A percentile compares a stretch with the other conserved stretches of the same genome.
Conservation (phyloP, 2,329 filamentous ascomycete species). For the Colletotrichum tofieldiae region DNA sequence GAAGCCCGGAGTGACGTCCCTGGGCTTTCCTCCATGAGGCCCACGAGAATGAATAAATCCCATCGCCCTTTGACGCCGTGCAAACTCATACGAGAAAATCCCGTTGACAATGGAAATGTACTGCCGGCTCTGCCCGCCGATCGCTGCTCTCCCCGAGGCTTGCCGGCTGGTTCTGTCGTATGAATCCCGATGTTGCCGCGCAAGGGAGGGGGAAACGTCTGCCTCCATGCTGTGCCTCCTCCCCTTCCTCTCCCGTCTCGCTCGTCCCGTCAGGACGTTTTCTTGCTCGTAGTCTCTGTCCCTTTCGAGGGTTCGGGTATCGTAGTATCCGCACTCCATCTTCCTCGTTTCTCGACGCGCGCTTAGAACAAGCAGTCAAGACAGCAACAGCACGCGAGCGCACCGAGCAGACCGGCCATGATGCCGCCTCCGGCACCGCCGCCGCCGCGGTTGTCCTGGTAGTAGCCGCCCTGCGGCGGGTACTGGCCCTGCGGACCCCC, state of each 20-base stretch:
- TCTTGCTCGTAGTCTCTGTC: background rate
- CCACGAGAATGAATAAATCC: background rate
- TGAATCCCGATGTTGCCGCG: background rate
- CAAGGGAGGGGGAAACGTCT: background rate
- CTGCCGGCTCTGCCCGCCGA: background rate
- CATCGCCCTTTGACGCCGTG: background rate
- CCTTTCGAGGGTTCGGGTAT: conserved; percentile 28
- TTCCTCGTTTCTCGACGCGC: background rate
- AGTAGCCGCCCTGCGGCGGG: conserved; percentile 49
- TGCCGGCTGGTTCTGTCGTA: conserved; percentile 3
- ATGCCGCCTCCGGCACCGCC: conserved; percentile 53
- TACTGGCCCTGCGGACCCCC: conserved; percentile 46
- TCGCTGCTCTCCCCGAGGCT: background rate
- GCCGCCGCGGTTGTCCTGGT: conserved; percentile 51
- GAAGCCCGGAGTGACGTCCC: background rate
- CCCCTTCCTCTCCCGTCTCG: background rate
- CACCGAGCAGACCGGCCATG: conserved; percentile 64
- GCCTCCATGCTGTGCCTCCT: background rate
- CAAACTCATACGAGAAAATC: background rate
- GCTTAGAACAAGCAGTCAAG: conserved; percentile 70
- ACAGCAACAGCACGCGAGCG: conserved; percentile 72
- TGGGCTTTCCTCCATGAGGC: background rate
- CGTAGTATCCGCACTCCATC: background rate
- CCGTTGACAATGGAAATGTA: background rate
- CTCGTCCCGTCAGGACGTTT: background rate